phyloP scores from a whole-genome alignment of 768 basidiomycete species.

The Gautieria morchelliformis region DNA sequence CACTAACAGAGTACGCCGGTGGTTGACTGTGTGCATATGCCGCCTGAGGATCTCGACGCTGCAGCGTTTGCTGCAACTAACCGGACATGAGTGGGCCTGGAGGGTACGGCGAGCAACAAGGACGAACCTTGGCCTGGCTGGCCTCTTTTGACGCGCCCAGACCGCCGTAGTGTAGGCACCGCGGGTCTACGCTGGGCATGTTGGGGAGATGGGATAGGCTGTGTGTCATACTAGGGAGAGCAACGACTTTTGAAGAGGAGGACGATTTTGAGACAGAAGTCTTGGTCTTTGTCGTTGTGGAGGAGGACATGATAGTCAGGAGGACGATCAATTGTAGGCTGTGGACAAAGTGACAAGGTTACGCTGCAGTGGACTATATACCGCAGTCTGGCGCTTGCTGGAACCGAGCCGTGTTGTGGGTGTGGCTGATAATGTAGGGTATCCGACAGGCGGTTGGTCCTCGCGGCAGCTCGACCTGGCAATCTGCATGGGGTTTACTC shows the following conservation, averaged over 20 bases:
- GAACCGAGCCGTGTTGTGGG: too few relatives aligned
- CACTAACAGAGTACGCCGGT: neutral
- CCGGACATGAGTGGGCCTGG: neutral
- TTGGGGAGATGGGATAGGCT: neutral
- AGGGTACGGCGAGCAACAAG: neutral
- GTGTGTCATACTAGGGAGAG: constrained; percentile 8
- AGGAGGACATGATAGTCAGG: neutral
- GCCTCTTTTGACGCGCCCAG: constrained; percentile 6
- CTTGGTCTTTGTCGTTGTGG: neutral
- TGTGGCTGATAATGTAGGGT: too few relatives aligned
- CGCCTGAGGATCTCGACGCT: neutral
- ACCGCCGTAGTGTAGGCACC: neutral
- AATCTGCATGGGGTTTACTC: neutral
- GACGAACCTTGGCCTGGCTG: constrained; percentile 3
- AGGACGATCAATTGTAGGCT: too few relatives aligned
- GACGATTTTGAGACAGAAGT: neutral
- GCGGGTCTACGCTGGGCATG: constrained; percentile 5
- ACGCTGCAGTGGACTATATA: too few relatives aligned
- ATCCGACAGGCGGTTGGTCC: too few relatives aligned
- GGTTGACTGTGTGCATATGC: neutral
- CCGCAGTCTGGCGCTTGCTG: too few relatives aligned
- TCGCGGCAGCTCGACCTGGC: too few relatives aligned
- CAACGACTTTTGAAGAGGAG: constrained; percentile 4
- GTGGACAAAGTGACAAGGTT: too few relatives aligned
- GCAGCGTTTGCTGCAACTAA: constrained; percentile 6